A percentile compares a stretch with the other conserved stretches of the same genome.
Evolutionary conservation across 805 yeast species (phyloP).

Genomic region (Groenewaldozyma salmanticensis): DNA sequence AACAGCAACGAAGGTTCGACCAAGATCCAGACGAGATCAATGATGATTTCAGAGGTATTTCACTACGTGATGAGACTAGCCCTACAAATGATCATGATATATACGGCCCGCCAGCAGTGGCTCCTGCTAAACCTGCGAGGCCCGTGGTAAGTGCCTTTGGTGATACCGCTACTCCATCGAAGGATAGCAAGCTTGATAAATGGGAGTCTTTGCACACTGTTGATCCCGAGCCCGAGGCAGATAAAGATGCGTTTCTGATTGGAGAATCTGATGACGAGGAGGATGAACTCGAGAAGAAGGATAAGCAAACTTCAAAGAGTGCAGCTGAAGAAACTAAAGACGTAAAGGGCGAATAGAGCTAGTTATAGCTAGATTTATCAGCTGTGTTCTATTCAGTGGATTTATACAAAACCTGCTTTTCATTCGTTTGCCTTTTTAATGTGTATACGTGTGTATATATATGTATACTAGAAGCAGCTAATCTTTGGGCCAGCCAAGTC

Average conservation of each 20-base stretch:
- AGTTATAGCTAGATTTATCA: too few species aligned
- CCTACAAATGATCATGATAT: slow-evolving; percentile 21
- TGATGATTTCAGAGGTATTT: slow-evolving; percentile 41
- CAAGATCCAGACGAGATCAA: slow-evolving; percentile 47
- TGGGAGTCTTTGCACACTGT: slow-evolving; percentile 37
- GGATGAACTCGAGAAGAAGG: background rate
- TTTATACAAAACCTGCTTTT: too few species aligned
- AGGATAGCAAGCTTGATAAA: slow-evolving; percentile 22
- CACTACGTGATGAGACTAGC: slow-evolving; percentile 32
- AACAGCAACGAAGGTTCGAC: slow-evolving; percentile 30
- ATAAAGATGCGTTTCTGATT: slow-evolving; percentile 40
- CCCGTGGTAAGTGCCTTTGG: slow-evolving; percentile 19
- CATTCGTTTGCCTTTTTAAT: too few species aligned
- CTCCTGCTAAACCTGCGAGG: slow-evolving; percentile 3
- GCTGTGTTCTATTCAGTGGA: too few species aligned
- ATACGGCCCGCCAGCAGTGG: slow-evolving; percentile 24
- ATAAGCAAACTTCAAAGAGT: background rate
- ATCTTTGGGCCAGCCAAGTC: too few species aligned
- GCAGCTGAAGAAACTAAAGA: background rate
- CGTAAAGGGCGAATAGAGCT: background rate
- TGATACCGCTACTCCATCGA: slow-evolving; percentile 6
- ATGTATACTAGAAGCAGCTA: too few species aligned
- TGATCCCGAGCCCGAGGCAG: slow-evolving; percentile 32
- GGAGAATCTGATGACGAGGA: slow-evolving; percentile 27
- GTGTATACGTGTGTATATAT: background rate